Conservation (phyloP, 2,329 filamentous ascomycete species). For the Pestalotiopsis fici region DNA sequence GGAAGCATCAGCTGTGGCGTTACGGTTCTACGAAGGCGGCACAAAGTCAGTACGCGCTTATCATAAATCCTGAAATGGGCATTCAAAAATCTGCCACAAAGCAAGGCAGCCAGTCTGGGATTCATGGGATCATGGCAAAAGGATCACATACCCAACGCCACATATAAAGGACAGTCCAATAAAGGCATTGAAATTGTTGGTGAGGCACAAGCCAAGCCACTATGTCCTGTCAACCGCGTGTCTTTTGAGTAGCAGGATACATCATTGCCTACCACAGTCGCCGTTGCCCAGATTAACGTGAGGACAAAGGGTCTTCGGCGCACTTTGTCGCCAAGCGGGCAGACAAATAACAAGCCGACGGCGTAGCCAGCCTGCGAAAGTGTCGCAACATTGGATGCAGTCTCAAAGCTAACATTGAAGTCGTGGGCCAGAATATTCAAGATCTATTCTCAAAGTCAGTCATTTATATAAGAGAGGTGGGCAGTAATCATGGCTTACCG, state of each 20-base stretch:
- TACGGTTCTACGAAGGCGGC: constrained; percentile 24
- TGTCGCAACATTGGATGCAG: constrained; percentile 60
- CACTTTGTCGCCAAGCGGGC: constrained; percentile 64
- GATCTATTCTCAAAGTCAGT: constrained; percentile 34
- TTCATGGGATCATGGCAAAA: constrained; percentile 17
- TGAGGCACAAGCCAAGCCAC: constrained; percentile 65
- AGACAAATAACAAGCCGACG: constrained; percentile 63
- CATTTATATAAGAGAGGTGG: neutral
- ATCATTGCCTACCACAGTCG: constrained; percentile 51
- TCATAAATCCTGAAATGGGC: neutral
- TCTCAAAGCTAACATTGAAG: constrained; percentile 63
- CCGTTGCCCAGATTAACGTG: constrained; percentile 60
- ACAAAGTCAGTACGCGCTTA: constrained; percentile 1
- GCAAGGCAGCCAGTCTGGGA: neutral
- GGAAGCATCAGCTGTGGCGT: constrained; percentile 65
- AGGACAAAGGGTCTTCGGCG: constrained; percentile 63
- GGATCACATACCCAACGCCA: constrained; percentile 43
- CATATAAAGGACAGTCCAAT: constrained; percentile 64
- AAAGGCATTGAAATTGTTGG: constrained; percentile 58
- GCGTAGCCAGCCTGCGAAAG: constrained; percentile 72
- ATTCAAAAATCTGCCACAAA: neutral
- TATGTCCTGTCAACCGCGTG: constrained; percentile 15
- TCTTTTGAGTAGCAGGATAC: neutral
- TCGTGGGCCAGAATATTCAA: constrained; percentile 64
- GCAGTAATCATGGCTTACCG: constrained; percentile 22